Conservation (phyloP, 192 early-diverging fungal genomes). For the Coemansia sp. region DNA sequence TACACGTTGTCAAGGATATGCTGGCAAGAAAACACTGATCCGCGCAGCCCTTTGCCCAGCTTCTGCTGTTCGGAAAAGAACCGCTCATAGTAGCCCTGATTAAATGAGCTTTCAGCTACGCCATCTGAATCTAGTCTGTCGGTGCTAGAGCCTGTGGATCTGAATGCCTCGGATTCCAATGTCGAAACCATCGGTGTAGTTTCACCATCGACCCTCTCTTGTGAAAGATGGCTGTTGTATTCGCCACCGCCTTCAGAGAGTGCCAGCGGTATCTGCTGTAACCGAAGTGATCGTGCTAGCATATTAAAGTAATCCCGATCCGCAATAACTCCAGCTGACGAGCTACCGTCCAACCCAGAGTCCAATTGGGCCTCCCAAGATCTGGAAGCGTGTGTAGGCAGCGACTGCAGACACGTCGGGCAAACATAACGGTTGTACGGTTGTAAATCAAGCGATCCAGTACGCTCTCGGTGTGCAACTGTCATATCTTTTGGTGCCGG, state of each 20-base stretch:
- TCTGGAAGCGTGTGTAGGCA: conserved; percentile 11
- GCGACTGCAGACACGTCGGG: conserved; percentile 27
- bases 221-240: not conserved
- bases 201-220: not conserved
- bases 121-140: conserved; percentile 3
- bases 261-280: conserved; percentile 14
- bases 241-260: conserved; percentile 2
- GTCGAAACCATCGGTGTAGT: not conserved
- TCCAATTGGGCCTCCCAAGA: conserved; percentile 13
- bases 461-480: conserved; percentile 2
- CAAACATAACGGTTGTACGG: conserved; percentile 15
- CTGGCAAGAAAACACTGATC: conserved; percentile 88
- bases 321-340: conserved; percentile 7
- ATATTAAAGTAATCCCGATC: conserved; percentile 48
- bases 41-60: conserved; percentile 85
- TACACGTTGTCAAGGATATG: conserved; percentile 72
- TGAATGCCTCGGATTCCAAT: not conserved
- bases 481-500: conserved; percentile 11
- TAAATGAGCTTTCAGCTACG: conserved; percentile 71
- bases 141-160: not conserved
- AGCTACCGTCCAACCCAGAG: conserved; percentile 2
- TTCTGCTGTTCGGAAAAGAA: conserved; percentile 90
- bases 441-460: conserved; percentile 10
- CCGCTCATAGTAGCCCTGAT: conserved; percentile 92
- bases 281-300: conserved; percentile 30